Base-by-base conservation (phyloP, 345 rosid genomes). In the Eucalyptus cloeziana region DNA sequence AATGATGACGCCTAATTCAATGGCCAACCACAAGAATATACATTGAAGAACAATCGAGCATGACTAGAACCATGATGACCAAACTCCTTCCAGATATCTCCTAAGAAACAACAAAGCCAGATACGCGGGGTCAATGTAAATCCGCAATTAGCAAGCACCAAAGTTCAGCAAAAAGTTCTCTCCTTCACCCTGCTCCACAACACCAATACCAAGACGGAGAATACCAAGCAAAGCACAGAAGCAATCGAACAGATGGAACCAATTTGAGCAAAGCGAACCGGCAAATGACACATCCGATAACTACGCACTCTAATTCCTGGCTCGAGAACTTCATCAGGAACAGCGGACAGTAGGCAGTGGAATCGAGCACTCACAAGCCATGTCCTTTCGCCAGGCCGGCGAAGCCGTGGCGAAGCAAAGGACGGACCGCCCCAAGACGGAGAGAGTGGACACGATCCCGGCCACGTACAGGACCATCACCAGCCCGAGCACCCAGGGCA, bases 401-500 rank as follows among this genome's bases (percentile, higher is more conserved):
- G 95, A 83, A 16, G 97, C 93, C 91, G 91, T 91, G 89, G 91
- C 95, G 91, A 92, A 93, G 83, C 94, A 93, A 88, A 98, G 85
- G 24, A 97, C 88, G 1, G 96, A 93, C 86, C 96, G 95, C 5
- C 96, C 96, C 30, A 95, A 86, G 93, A 95, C 88, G 49, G 99
- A 96, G 88, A 98, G 90, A 16, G 94, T 87, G 10, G 99, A 94
- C 25, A 98, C 95, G 86, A 96, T 87, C 50, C 98, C 99, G 6
- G 94, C 99, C 67, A 97, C 95, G 79, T 96, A 97, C 54, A 97
- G 92, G 87, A 95, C 89, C 96, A 95, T 89, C 12, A 96, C 89
- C 88, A 98, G 93, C 88, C 97, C 97, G 5, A 98, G 60, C 80
- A 97, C 95, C 99, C 99, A 98, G 4, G 99, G 99, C 98, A 98